Evolutionary conservation across 768 basidiomycete genomes (phyloP).

Genomic region (Podaxis mareebaensis): DNA sequence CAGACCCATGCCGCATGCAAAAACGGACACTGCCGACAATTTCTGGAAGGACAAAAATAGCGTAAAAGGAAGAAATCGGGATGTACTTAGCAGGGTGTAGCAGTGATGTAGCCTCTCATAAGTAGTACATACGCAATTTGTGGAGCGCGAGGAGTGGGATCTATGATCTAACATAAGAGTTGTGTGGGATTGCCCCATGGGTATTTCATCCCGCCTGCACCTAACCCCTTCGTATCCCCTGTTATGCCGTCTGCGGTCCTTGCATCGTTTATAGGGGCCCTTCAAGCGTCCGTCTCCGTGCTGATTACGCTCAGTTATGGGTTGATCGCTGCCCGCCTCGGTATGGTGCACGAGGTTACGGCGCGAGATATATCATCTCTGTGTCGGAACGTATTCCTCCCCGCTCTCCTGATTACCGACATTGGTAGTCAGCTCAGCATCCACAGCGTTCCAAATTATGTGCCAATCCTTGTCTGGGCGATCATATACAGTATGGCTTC

Average conservation of each 20-base stretch:
- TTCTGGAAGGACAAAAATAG: too few relatives aligned
- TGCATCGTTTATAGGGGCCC: slow-evolving; percentile 7
- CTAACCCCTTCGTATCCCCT: not conserved
- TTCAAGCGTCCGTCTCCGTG: slow-evolving; percentile 16
- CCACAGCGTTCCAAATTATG: slow-evolving; percentile 4
- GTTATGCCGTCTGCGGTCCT: slow-evolving; percentile 11
- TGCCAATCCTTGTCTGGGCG: slow-evolving; percentile 14
- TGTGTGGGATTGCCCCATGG: too few relatives aligned
- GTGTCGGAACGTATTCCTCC: slow-evolving; percentile 17
- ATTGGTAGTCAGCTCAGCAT: slow-evolving; percentile 11
- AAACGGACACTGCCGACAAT: too few relatives aligned
- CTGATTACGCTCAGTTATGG: slow-evolving; percentile 17
- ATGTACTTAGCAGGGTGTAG: too few relatives aligned
- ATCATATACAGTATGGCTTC: slow-evolving; percentile 2
- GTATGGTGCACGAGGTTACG: slow-evolving; percentile 13
- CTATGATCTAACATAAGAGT: not conserved
- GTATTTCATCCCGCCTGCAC: not conserved
- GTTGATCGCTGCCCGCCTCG: slow-evolving; percentile 11
- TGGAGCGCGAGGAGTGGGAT: not conserved
- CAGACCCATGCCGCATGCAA: too few relatives aligned
- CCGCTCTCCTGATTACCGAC: slow-evolving; percentile 14
- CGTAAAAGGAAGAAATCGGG: too few relatives aligned
- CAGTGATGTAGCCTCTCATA: too few relatives aligned
- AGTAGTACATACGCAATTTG: too few relatives aligned
- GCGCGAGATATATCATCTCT: slow-evolving; percentile 13